Conservation (phyloP, 192 early-diverging fungal species). For the Coemansia sp. region DNA sequence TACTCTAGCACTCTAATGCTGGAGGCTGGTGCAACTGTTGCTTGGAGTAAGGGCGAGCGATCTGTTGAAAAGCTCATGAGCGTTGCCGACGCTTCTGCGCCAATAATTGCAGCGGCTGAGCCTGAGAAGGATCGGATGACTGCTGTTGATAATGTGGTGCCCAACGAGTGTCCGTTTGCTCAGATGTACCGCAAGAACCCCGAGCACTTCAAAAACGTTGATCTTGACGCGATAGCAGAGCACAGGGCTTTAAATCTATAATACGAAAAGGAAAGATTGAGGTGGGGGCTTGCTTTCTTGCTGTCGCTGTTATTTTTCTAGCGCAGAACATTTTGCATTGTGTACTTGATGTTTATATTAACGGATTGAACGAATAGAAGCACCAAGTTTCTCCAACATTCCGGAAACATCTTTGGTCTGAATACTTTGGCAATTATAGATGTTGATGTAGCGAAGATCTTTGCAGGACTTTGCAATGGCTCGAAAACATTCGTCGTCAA, state of each 20-base stretch:
- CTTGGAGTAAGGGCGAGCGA: slow-evolving; percentile 11
- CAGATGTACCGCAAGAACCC: slow-evolving; percentile 51
- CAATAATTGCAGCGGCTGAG: neutral
- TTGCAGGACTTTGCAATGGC: no score
- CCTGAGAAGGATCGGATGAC: neutral
- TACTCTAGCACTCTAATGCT: slow-evolving; percentile 32
- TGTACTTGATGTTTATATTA: neutral
- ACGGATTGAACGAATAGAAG: no score
- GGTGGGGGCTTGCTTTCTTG: neutral
- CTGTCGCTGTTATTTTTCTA: neutral
- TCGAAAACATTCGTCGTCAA: no score
- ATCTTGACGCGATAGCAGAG: slow-evolving; percentile 26
- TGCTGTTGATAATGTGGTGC: slow-evolving; percentile 12
- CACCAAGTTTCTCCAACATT: no score
- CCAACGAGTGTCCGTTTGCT: slow-evolving; percentile 49
- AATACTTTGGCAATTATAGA: no score
- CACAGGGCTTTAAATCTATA: slow-evolving; percentile 31
- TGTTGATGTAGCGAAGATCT: no score
- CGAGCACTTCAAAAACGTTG: slow-evolving; percentile 34
- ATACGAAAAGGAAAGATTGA: neutral
- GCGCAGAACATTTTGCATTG: neutral
- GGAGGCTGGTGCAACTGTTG: slow-evolving; percentile 22
- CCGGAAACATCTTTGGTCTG: no score
- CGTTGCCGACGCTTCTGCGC: neutral
- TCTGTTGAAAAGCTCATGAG: neutral